These are phyloP conservation scores for Candida lessepsii DNA, from an alignment of 805 yeast genomes.

Conservation along the genomic window DNA sequence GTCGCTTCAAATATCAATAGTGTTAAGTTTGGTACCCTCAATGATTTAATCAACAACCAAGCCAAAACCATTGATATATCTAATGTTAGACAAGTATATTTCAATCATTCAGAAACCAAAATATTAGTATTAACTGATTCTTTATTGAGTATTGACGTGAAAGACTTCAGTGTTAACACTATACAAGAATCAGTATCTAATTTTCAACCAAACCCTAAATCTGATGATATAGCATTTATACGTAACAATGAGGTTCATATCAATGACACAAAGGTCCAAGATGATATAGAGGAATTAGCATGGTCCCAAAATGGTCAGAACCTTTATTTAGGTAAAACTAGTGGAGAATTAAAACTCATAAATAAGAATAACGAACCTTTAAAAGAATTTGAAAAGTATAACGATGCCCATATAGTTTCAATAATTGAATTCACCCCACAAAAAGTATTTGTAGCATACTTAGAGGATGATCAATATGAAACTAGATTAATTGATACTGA, in stretches of 20 bases:
- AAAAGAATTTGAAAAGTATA: slow-evolving; percentile 1
- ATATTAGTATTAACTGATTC: slow-evolving; percentile 21
- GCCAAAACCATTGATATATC: slow-evolving; percentile 12
- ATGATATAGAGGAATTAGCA: slow-evolving; percentile 9
- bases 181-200: neutral
- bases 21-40: slow-evolving; percentile 27
- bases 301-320: slow-evolving; percentile 20
- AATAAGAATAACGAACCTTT: slow-evolving; percentile 3
- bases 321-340: slow-evolving; percentile 15
- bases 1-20: slow-evolving; percentile 31
- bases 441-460: slow-evolving; percentile 9
- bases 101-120: slow-evolving; percentile 28
- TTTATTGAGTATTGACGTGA: neutral
- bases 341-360: slow-evolving; percentile 2
- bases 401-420: slow-evolving; percentile 2
- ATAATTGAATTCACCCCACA: slow-evolving; percentile 5
- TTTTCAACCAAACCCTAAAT: slow-evolving; percentile 5
- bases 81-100: slow-evolving; percentile 19
- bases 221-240: slow-evolving; percentile 13
- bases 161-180: neutral
- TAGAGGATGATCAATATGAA: slow-evolving; percentile 20
- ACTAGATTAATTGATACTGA: slow-evolving; percentile 20
- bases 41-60: slow-evolving; percentile 17
- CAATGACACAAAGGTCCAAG: slow-evolving; percentile 10
- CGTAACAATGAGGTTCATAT: slow-evolving; percentile 14